phyloP scores from a whole-genome alignment of 2,329 filamentous ascomycete genomes.

The Verticillium tricorpus region DNA sequence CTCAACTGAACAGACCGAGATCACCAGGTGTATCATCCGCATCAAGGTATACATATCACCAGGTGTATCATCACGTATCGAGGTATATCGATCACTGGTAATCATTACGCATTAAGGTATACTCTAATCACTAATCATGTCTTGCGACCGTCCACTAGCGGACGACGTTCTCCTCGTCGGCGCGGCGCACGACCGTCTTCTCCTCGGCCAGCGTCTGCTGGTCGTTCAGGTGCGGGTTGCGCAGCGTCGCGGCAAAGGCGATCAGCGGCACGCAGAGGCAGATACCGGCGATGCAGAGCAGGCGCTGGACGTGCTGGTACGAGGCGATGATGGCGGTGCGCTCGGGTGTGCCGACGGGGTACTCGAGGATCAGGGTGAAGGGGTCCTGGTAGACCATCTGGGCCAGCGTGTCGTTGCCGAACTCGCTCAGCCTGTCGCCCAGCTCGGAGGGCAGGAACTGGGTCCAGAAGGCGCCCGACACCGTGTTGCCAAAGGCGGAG shows the following conservation, averaged over 20 bases:
- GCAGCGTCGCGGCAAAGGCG: conserved; percentile 33
- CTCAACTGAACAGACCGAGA: no score
- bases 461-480: conserved; percentile 60
- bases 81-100: no score
- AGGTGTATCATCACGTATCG: no score
- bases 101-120: not conserved
- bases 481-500: conserved; percentile 53
- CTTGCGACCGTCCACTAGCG: not conserved
- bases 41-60: no score
- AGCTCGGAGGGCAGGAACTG: conserved; percentile 49
- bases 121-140: not conserved
- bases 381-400: conserved; percentile 27
- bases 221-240: conserved; percentile 42
- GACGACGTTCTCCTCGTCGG: not conserved
- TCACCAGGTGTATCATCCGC: no score
- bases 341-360: conserved; percentile 37
- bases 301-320: conserved; percentile 41
- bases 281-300: conserved; percentile 44
- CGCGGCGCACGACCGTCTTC: not conserved
- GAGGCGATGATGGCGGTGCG: conserved; percentile 36
- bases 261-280: conserved; percentile 45
- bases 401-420: conserved; percentile 34
- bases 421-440: conserved; percentile 12
- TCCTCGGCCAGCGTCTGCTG: conserved; percentile 37
- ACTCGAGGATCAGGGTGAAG: conserved; percentile 25